Evolutionary conservation across 2,329 filamentous ascomycete species (phyloP), one percentile per base, ranked within the genome.

Genomic region (Fusarium longipes): DNA sequence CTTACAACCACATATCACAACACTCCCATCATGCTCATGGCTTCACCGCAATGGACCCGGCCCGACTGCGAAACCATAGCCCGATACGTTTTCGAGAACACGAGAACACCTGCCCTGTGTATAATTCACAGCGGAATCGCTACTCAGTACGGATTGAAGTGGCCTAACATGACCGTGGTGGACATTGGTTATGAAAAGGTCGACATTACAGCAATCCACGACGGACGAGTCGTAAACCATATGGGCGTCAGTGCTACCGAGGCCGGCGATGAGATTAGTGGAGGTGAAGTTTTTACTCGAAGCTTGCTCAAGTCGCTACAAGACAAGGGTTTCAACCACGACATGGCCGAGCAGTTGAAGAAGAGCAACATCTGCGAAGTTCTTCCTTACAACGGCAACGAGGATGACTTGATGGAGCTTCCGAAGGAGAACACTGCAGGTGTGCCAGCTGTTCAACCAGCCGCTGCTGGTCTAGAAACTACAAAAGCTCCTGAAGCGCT

Each of bases 1-100:
- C 87, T 99, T 61, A 96, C 93, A 63, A 93, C 93, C 25, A 93
- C 93, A 5, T 96, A 97, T 77, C 96, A 98, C 81, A 97, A 97
- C 81, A 97, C 95, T 0, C 94, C 96, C 3, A 93, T 99, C 68
- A 86, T 98, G 77, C 87, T 99, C 65, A 91, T 98, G 79, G 87
- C 91, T 9, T 92, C 97, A 71, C 94, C 96, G 6, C 90, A 90
- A 70, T 99, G 96, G 95, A 93, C 93, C 6, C 88, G 91, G 10
- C 90, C 91, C 65, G 93, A 97, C 78, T 91, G 91, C 76, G 95
- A 98, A 79, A 87, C 87, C 36, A 90, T 99, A 69, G 92, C 94
- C 15, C 93, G 96, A 66, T 99, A 97, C 82, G 88, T 98, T 68
- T 99, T 99, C 74, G 96, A 99, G 80, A 96, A 96, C 80, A 97